Base-by-base conservation (phyloP, 2,329 filamentous ascomycete species). In the Epichloe elymi region DNA sequence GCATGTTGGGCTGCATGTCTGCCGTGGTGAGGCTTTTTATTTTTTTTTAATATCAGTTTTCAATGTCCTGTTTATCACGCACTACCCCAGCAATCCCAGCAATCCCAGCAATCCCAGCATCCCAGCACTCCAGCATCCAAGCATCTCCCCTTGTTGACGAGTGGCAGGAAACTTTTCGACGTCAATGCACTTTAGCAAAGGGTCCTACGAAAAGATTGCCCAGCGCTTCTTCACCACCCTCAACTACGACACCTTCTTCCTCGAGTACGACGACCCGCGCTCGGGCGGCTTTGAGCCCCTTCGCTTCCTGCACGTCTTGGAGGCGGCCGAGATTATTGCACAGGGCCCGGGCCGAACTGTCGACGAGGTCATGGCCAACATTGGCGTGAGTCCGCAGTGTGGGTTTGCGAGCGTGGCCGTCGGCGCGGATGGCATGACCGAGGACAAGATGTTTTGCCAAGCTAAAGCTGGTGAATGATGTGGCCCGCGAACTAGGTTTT, bases 361-460 rank as follows among this genome's bases (percentile, higher is more conserved):
- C n/a, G 74, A 83, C 58, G 74, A 86, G 60, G 82, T 80, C 1
- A 67, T 88, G 49, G 70, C 79, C 61, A 75, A 79, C 56, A 70
- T 88, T 26, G 80, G 81, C 43, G 78, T 86, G 30, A 84, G 79
- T 61, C 82, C 83, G 3, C 82, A 86, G 68, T 85, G 81, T 61
- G 82, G 81, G 0, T 84, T 85, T 63, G 84, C 84, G 3, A 85
- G 80, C 58, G 82, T 86, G 59, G 75, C 79, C 15, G 73, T 82
- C 55, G 84, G 82, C 6, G 67, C 66, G 1, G 85, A 88, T 60
- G 73, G 76, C 38, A 74, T 87, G 59, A 78, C 76, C 2, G 75
- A 76, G 59, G 75, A 83, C 37, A 83, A 81, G 58, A 87, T 87
- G 83, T 74, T 80, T 65, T 65, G 78, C 74, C 59, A 88, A 87